phyloP scores from a whole-genome alignment of 2,329 filamentous ascomycete genomes.

The Drechslerella dactyloides region DNA sequence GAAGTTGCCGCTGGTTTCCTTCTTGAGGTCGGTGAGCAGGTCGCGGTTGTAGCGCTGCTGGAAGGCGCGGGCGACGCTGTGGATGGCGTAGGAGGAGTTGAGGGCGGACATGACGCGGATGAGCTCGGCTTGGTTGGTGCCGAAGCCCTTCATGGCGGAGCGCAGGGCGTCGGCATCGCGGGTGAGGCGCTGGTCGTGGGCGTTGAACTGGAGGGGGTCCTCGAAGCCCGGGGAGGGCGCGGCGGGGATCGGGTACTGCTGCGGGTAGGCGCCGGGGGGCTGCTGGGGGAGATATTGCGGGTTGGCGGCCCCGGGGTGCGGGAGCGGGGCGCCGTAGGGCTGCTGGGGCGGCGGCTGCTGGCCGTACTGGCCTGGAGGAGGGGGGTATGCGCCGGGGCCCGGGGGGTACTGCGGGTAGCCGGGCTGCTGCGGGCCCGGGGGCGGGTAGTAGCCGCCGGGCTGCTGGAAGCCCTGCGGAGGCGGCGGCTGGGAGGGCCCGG shows the following conservation, averaged over 20 bases:
- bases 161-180: constrained; percentile 74
- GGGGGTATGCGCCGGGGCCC: constrained; percentile 52
- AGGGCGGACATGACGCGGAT: constrained; percentile 70
- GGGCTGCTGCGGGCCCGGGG: neutral
- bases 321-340: constrained; percentile 52
- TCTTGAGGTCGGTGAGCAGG: constrained; percentile 75
- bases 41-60: constrained; percentile 69
- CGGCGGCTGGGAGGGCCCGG: constrained; percentile 19
- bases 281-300: constrained; percentile 56
- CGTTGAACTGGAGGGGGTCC: constrained; percentile 57
- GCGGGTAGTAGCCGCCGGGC: too few species aligned
- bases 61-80: constrained; percentile 72
- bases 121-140: constrained; percentile 80
- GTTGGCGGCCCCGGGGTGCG: constrained; percentile 43
- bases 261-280: constrained; percentile 56
- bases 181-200: constrained; percentile 64
- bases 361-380: constrained; percentile 18
- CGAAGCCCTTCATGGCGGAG: constrained; percentile 89
- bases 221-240: constrained; percentile 57
- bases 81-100: constrained; percentile 79
- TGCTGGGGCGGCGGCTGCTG: constrained; percentile 46
- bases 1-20: constrained; percentile 77
- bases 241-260: constrained; percentile 58
- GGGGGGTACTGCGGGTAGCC: constrained; percentile 24
- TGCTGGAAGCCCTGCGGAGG: constrained; percentile 25